Base-by-base conservation (phyloP, 129 eudicot species). In the Flaveria sonorensis region DNA sequence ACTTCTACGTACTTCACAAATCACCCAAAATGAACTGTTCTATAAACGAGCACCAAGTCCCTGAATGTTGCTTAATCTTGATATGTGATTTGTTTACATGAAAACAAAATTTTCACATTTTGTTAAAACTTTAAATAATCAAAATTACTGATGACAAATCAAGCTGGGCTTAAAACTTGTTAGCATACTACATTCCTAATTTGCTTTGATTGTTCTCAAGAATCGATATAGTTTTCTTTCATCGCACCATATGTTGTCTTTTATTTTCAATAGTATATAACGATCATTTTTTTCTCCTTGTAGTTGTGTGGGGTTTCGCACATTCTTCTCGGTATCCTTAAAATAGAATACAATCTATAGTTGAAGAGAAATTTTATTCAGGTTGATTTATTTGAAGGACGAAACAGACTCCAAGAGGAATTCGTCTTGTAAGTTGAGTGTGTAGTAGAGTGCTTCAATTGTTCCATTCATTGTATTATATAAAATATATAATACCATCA, bases 281-380 rank as follows among this genome's bases (percentile, higher is more conserved):
- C 23, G 3, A 12, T 9, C 26, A 14, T 53, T 23, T 12, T 55
- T n/a, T 24, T 4, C 56, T 55, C 12, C 6, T 63, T 87, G 92
- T 93, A 93, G 98, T 84, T 93, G 59, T n/a, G n/a, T 93, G 98
- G 98, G 97, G 98, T 23, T 93, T 90, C 36, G 82, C 92, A 40
- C 93, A 93, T 86, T 71, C 91, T 51, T 93, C 98, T 72, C 92
- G 82, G 3, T 88, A 88, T 86, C 84, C 84, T 65, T 82, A 42
- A 76, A 42, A 18, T 76, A 46, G 77, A 14, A 72, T 20, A 42
- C 72, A 23, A 43, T 48, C 24, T 21, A 40, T 75, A 75, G 40
- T 78, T 47, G 13, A 24, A 59, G 60, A 43, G 55, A 11, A 70
- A 56, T 55, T n/a, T 53, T 28, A 10, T 71, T 64, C 32, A 23